Base-by-base conservation (phyloP, 2,329 filamentous ascomycete species). In the Cercospora canescens region DNA sequence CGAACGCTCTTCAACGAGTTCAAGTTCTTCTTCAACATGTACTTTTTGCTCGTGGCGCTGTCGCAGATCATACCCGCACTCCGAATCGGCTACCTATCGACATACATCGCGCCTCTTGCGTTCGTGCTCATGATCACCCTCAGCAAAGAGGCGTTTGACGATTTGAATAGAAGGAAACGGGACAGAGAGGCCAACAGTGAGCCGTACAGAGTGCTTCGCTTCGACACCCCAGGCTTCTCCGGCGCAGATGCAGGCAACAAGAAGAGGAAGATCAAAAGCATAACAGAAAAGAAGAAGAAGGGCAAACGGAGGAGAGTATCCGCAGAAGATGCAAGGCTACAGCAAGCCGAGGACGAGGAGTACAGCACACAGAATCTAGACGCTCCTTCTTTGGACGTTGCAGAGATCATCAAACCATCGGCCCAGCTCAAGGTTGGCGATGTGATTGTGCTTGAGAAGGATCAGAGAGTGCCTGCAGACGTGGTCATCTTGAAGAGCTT, bases 11-110 rank as follows among this genome's bases (percentile, higher is more conserved):
- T 97, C 81, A 98, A 98, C 81, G 95, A 99, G 77, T 99, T 99
- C 78, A 97, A 94, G 66, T 99, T 98, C 83, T 99, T 99, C 81
- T 97, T 99, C 85, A 99, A 99, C 85, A 92, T 98, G 84, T 99
- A 99, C 78, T 99, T 99, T 78, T 84, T 99, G 63, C 88, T 98
- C 28, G 95, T 99, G 58, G 96, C 95, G 6, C 81, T 98, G 58
- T 98, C 94, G 39, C 95, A 99, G 80, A 89, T 93, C 50, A 94
- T 99, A 74, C 94, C 93, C 4, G 87, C 91, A 24, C 81, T 99
- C 62, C 88, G 93, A 62, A 97, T 99, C 71, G 95, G 95, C 63
- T 98, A 97, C 78, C 86, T 99, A 67, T 92, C 92, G 32, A 98
- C 95, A 1, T 99, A 99, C 74, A 89, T 98, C 77, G 94, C 92